Evolutionary conservation across 352 stramenopile species (phyloP).

Genomic region (Phytophthora idaei): DNA sequence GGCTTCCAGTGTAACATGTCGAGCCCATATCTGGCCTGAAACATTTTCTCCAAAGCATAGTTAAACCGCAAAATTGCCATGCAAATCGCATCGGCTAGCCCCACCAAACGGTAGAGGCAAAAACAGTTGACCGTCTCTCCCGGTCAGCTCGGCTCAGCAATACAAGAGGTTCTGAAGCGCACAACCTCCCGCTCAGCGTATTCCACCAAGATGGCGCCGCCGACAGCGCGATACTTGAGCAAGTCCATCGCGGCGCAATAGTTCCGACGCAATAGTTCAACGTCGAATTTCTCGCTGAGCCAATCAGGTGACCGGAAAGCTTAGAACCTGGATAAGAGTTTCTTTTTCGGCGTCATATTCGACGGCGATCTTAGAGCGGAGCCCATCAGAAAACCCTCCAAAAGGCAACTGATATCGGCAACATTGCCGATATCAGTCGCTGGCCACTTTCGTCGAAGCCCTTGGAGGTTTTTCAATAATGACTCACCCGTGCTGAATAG

Average conservation of each 20-base stretch:
- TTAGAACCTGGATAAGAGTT: conserved; percentile 14
- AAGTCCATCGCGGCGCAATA: conserved; percentile 11
- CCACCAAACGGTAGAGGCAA: conserved; percentile 34
- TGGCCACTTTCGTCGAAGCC: conserved; percentile 6
- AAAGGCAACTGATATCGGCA: conserved; percentile 11
- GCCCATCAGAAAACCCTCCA: conserved; percentile 12
- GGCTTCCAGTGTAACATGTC: conserved; percentile 25
- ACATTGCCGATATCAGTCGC: conserved; percentile 31
- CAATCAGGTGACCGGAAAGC: conserved; percentile 13
- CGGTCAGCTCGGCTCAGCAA: conserved; percentile 9
- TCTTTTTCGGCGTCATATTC: conserved; percentile 23
- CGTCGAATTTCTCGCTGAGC: conserved; percentile 17
- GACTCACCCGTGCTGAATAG: not conserved
- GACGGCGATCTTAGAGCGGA: conserved; percentile 17
- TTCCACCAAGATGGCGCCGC: conserved; percentile 2
- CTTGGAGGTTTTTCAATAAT: conserved; percentile 5
- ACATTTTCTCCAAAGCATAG: conserved; percentile 19
- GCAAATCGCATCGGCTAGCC: conserved; percentile 13
- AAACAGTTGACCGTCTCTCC: conserved; percentile 26
- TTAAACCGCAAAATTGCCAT: conserved; percentile 20
- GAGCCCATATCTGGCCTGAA: conserved; percentile 27
- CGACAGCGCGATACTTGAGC: not conserved
- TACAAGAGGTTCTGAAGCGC: not conserved
- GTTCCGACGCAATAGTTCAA: conserved; percentile 24
- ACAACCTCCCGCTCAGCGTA: not conserved